Evolutionary conservation across 1,284 basidiomycete genomes (phyloP), one percentile per base, ranked within the genome.

Genomic region (Sphaerobolus stellatus): DNA sequence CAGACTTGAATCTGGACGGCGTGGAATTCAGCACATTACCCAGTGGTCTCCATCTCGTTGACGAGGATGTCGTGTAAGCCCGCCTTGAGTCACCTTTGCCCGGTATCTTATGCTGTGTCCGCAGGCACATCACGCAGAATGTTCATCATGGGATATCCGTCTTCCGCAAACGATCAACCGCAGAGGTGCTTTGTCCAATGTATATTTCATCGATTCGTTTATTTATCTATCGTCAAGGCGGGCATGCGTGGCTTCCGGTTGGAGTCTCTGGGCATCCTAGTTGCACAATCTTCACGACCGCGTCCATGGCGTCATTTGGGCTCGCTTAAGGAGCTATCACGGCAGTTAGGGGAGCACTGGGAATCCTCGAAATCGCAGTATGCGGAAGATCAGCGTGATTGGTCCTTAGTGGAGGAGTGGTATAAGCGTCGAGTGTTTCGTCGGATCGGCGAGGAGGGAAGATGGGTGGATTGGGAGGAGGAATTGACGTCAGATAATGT

Each of bases 11-110:
- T 58, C 74, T 91, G 27, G 81, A 83, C 36, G 77, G 82, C 62
- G 75, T 92, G 51, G 89, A 91, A 67, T 92, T 89, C 67, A 89
- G 80, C 61, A 83, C 82, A 13, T 75, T 92, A 22, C 89, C 89
- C 0, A 89, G 86, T 59, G 90, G 88, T 2, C 71, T 92, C n/a
- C 90, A 92, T 67, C 73, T 84, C 1, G 81, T 92, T 22, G 86
- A 90, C 59, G 76, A 80, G 41, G 89, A 92, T 63, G 81, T 88
- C 29, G 79, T 92, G 86, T 90, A 64, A 61, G 84, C 72, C 48
- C 52, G n/a, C 29, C 16, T 11, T 24, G 36, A 11, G 9, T 43
- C 41, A n/a, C 20, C 14, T 18, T 43, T 18, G 13, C 28, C 18
- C 16, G 41, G n/a, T n/a, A n/a, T n/a, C n/a, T n/a, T n/a, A n/a